Conservation (phyloP, 345 rosid species). For the Brassica incana region DNA sequence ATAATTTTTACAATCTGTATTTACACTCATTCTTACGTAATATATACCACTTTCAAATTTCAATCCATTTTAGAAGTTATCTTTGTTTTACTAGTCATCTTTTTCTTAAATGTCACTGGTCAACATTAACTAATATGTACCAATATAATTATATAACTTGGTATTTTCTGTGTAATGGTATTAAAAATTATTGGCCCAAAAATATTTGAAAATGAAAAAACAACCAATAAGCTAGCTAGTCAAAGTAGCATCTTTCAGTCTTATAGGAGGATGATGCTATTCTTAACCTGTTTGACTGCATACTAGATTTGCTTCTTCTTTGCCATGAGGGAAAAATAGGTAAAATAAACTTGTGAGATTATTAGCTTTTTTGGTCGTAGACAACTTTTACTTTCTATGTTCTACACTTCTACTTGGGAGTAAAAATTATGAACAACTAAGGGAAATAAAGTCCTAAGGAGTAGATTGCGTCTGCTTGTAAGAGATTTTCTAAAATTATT, state of each 20-base stretch:
- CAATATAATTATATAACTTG: neutral
- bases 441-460: neutral
- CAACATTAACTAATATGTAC: neutral
- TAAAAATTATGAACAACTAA: neutral
- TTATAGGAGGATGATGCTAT: conserved; percentile 26
- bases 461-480: neutral
- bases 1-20: neutral
- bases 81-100: neutral
- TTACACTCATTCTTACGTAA: conserved; percentile 1
- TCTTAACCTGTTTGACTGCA: conserved; percentile 15
- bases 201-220: neutral
- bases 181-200: neutral
- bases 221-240: neutral
- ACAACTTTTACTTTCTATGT: neutral
- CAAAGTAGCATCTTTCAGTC: conserved; percentile 19
- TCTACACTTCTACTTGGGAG: neutral
- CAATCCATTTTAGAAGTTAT: neutral
- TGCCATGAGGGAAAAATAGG: neutral
- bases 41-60: neutral
- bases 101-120: neutral
- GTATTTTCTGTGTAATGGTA: neutral
- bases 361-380: neutral
- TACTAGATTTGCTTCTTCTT: conserved; percentile 20
- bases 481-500: neutral
- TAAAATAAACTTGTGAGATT: neutral